Conservation (phyloP, 2,329 filamentous ascomycete genomes). For the Gnomoniopsis sp. region DNA sequence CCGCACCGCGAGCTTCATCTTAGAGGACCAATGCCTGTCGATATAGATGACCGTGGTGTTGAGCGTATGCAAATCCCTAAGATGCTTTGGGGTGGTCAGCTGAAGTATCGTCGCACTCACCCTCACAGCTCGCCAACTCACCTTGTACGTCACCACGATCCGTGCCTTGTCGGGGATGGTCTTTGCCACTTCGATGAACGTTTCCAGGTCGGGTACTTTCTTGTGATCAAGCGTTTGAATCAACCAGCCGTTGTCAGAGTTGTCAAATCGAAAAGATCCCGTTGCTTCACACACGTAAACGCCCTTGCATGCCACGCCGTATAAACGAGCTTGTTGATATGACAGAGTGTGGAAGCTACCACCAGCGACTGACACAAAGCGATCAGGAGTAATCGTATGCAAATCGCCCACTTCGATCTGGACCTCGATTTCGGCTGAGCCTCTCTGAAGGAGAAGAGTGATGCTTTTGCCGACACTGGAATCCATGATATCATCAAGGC, state of each 20-base stretch:
- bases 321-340: conserved; percentile 95
- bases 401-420: conserved; percentile 84
- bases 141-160: conserved; percentile 80
- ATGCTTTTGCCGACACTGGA: conserved; percentile 78
- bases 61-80: conserved; percentile 88
- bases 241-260: conserved; percentile 79
- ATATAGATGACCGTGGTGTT: conserved; percentile 91
- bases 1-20: conserved; percentile 88
- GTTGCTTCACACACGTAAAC: conserved; percentile 89
- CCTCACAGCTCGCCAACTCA: background rate
- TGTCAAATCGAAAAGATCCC: conserved; percentile 80
- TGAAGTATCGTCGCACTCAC: background rate
- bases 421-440: conserved; percentile 81
- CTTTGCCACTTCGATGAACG: conserved; percentile 90
- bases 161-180: conserved; percentile 76
- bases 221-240: conserved; percentile 91
- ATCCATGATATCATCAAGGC: conserved; percentile 87
- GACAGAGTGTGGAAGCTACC: conserved; percentile 95
- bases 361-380: conserved; percentile 90
- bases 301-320: conserved; percentile 86
- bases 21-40: conserved; percentile 92
- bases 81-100: conserved; percentile 57
- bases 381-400: conserved; percentile 91
- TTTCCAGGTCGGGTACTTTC: conserved; percentile 79
- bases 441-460: conserved; percentile 79